These are phyloP conservation scores for Globisporangium megalacanthum DNA, from an alignment of 352 stramenopile species.

Conservation along the genomic window DNA sequence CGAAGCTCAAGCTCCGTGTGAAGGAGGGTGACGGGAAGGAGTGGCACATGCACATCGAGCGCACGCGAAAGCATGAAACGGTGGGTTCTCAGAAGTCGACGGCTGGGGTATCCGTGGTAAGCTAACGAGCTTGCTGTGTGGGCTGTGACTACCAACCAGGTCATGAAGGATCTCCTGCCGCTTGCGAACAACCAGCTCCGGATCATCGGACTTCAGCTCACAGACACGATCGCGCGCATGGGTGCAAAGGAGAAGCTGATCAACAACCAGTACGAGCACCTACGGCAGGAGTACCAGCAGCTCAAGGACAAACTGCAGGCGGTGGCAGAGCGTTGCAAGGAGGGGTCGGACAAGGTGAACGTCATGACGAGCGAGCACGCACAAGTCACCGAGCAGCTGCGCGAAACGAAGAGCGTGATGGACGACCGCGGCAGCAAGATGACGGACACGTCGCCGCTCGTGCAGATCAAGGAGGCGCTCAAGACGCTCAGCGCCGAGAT, in stretches of 20 bases:
- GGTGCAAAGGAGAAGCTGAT: slow-evolving; percentile 69
- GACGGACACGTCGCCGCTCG: slow-evolving; percentile 80
- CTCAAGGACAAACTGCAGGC: slow-evolving; percentile 61
- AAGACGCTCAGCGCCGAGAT: slow-evolving; percentile 72
- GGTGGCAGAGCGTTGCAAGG: slow-evolving; percentile 60
- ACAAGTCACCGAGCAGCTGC: slow-evolving; percentile 65
- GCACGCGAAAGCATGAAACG: slow-evolving; percentile 64
- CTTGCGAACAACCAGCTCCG: slow-evolving; percentile 54
- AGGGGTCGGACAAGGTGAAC: slow-evolving; percentile 62
- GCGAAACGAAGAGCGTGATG: slow-evolving; percentile 71
- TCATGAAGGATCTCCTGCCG: slow-evolving; percentile 53
- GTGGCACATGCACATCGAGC: slow-evolving; percentile 78
- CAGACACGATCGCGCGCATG: slow-evolving; percentile 58
- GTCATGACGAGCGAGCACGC: slow-evolving; percentile 73
- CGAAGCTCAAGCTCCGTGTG: slow-evolving; percentile 55
- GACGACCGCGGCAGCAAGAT: slow-evolving; percentile 80
- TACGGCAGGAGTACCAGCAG: slow-evolving; percentile 57
- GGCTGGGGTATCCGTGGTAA: no score
- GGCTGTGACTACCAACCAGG: slow-evolving; percentile 8
- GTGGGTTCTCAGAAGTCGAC: slow-evolving; percentile 8
- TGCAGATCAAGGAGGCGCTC: slow-evolving; percentile 81
- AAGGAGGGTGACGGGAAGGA: slow-evolving; percentile 65
- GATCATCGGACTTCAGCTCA: slow-evolving; percentile 47
- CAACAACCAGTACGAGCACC: slow-evolving; percentile 76
- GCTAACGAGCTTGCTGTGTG: no score